Percentiles rank a stretch among this genome's conserved stretches.
Conservation (phyloP, 1,139 yeast genomes). For the Hansenula sp. region DNA sequence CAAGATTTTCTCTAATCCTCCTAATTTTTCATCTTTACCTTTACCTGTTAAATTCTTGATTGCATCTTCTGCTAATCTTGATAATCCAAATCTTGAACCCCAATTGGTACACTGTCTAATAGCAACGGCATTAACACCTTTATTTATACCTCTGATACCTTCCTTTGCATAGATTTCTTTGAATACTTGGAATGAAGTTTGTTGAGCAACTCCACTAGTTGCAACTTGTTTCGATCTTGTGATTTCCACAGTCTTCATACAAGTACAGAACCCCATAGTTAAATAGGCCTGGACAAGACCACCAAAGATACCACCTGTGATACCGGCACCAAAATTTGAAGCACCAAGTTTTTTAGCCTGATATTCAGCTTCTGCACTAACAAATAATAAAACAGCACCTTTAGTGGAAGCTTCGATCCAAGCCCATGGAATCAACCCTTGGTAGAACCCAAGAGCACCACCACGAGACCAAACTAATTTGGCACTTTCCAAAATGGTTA, state of each 20-base stretch:
- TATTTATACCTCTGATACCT: slow-evolving; percentile 91
- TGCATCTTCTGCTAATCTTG: slow-evolving; percentile 85
- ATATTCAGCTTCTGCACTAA: slow-evolving; percentile 89
- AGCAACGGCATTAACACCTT: slow-evolving; percentile 99
- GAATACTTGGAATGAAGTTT: slow-evolving; percentile 82
- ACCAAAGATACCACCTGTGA: slow-evolving; percentile 92
- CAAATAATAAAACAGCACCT: slow-evolving; percentile 95
- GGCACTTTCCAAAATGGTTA: slow-evolving; percentile 65
- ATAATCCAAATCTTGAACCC: slow-evolving; percentile 95
- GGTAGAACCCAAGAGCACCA: slow-evolving; percentile 87
- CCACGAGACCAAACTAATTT: slow-evolving; percentile 89
- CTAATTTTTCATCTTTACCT: slow-evolving; percentile 56
- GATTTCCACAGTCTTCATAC: slow-evolving; percentile 97
- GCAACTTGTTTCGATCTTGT: slow-evolving; percentile 82
- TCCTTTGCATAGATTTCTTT: slow-evolving; percentile 77
- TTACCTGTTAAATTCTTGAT: slow-evolving; percentile 66
- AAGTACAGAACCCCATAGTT: slow-evolving; percentile 96
- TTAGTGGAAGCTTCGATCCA: slow-evolving; percentile 99
- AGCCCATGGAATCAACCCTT: slow-evolving; percentile 98
- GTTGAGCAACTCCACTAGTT: slow-evolving; percentile 62
- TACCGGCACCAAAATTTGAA: slow-evolving; percentile 76
- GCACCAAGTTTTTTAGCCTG: slow-evolving; percentile 62
- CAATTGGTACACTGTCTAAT: slow-evolving; percentile 98
- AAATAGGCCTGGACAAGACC: slow-evolving; percentile 91
- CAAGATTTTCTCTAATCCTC: slow-evolving; percentile 73